These are phyloP conservation scores for Alternaria dauci DNA, from an alignment of 2,329 filamentous ascomycete species.

Conservation along the genomic window DNA sequence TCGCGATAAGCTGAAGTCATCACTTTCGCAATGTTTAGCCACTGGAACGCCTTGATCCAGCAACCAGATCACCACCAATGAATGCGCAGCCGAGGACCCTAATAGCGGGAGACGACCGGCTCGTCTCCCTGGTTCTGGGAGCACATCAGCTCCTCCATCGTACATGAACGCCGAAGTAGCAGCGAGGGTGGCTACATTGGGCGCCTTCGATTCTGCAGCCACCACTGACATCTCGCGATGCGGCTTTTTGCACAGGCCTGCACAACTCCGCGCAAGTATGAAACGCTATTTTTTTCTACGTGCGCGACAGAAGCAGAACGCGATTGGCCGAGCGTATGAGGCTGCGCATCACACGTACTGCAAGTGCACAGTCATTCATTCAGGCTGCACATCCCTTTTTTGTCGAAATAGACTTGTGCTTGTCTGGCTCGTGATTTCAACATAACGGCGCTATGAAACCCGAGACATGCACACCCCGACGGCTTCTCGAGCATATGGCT, in stretches of 20 bases:
- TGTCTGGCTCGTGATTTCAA: conserved; percentile 2
- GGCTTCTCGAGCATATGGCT: conserved; percentile 17
- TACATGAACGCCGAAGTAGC: conserved; percentile 10
- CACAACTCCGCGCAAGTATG: background rate
- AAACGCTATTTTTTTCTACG: background rate
- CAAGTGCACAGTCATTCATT: conserved; percentile 1
- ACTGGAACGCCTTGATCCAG: conserved; percentile 15
- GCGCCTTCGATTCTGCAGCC: conserved; percentile 6
- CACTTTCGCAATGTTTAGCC: conserved; percentile 11
- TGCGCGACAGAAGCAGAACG: background rate
- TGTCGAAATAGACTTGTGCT: background rate
- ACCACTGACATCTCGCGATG: conserved; percentile 1
- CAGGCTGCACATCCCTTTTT: background rate
- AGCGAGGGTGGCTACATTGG: conserved; percentile 10
- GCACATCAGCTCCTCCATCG: conserved; percentile 14
- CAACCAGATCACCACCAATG: conserved; percentile 19
- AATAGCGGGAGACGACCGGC: conserved; percentile 27
- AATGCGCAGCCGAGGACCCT: conserved; percentile 19
- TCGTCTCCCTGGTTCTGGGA: conserved; percentile 32
- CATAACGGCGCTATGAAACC: background rate
- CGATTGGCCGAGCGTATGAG: background rate
- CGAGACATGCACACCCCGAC: background rate
- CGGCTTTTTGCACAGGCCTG: background rate
- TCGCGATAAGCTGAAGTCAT: conserved; percentile 17
- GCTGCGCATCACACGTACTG: background rate